Evolutionary conservation across 2,329 filamentous ascomycete species (phyloP), one percentile per base, ranked within the genome.

Genomic region (Arthrobotrys sinensis): DNA sequence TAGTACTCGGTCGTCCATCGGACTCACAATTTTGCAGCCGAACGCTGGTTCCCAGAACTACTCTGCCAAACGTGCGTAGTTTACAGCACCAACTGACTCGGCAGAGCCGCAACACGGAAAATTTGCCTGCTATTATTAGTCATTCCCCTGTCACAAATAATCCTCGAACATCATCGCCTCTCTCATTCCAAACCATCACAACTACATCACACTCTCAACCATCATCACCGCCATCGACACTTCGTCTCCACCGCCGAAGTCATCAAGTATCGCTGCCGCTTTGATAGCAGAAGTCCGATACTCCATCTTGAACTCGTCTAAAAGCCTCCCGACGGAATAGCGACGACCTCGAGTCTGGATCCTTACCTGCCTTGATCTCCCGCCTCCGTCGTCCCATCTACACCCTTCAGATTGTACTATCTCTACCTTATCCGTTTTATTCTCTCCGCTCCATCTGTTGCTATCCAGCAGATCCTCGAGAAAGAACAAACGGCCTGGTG

Each of bases 261-360:
- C 68, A 28, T 55, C 57, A 28, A 50, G 69, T 75, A 73, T 69
- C 69, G 21, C 32, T 32, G 63, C 69, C 57, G 70, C 69, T 79
- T 75, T 79, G 76, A 79, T 53, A 79, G 76, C 69, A 46, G 63
- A 64, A 53, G 12, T 14, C 52, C 21, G 62, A 75, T 79, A 79
- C 64, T 65, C 64, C 50, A 43, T 68, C 66, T 65, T 43, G 14
- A 43, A 45, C 32, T 43, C 36, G 38, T 57, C 12, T 4, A 46
- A 50, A 76, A 65, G 40, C 50, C 57, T 67, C 67, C 63, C 55
- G 68, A 75, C 69, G 60, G 60, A 62, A 70, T 19, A 67, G 62
- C 40, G 21, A 48, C 64, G 8, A 36, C 19, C 45, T 65, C 34
- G 60, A 67, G 75, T 68, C 46, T 60, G 46, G 67, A 71, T 78